A percentile compares a stretch with the other conserved stretches of the same genome.
Evolutionary conservation across 2,329 filamentous ascomycete genomes (phyloP).

Genomic region (Hymenoscyphus infarciens): DNA sequence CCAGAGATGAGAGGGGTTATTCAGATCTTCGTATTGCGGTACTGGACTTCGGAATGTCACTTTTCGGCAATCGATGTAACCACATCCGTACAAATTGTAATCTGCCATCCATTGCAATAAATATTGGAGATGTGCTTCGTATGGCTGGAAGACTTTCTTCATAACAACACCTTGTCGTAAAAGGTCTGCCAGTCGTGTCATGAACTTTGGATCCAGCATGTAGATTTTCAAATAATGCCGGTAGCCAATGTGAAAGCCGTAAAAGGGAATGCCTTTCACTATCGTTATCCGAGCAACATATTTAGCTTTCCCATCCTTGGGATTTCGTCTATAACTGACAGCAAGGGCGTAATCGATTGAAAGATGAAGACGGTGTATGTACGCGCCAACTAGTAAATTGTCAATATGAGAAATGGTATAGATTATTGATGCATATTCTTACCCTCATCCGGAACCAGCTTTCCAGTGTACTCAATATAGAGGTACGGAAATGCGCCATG

Average conservation of each 20-base stretch:
- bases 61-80: conserved; percentile 71
- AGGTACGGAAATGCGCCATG: conserved; percentile 95
- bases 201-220: conserved; percentile 80
- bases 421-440: conserved; percentile 30
- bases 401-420: conserved; percentile 18
- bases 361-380: conserved; percentile 73
- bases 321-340: conserved; percentile 76
- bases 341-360: conserved; percentile 90
- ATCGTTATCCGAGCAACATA: conserved; percentile 90
- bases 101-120: conserved; percentile 97
- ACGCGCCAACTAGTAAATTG: conserved; percentile 58
- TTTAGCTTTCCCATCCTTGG: conserved; percentile 61
- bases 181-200: conserved; percentile 83
- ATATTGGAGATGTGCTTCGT: conserved; percentile 91
- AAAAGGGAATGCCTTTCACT: conserved; percentile 92
- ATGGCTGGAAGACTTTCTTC: conserved; percentile 81
- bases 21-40: conserved; percentile 62
- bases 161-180: conserved; percentile 85
- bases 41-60: conserved; percentile 73
- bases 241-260: conserved; percentile 92
- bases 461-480: conserved; percentile 81
- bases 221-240: conserved; percentile 92
- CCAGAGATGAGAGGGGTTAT: conserved; percentile 66
- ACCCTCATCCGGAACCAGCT: conserved; percentile 65
- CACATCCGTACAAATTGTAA: conserved; percentile 94